Conservation (phyloP, 1,284 basidiomycete genomes). For the Wolfiporia cocos region DNA sequence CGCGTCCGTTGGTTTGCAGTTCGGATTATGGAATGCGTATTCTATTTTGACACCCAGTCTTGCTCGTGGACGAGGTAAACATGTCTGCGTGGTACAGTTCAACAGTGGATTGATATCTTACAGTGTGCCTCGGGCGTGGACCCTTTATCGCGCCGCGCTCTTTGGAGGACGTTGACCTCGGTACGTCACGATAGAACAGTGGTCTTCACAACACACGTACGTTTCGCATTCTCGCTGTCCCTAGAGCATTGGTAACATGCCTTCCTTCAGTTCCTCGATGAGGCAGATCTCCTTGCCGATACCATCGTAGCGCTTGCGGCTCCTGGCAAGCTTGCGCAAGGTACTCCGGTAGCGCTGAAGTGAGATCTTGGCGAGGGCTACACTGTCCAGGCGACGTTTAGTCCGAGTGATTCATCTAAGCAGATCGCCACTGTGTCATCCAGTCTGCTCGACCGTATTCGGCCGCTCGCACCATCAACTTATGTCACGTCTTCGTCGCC, state of each 20-base stretch:
- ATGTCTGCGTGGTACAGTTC: neutral
- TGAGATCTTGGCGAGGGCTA: slow-evolving; percentile 75
- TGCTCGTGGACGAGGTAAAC: slow-evolving; percentile 62
- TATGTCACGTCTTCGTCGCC: slow-evolving; percentile 35
- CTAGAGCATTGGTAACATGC: neutral
- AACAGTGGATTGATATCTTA: neutral
- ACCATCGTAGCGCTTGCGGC: slow-evolving; percentile 70
- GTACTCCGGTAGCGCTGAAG: slow-evolving; percentile 70
- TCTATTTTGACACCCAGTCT: slow-evolving; percentile 38
- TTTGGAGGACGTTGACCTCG: slow-evolving; percentile 69
- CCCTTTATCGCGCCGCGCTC: slow-evolving; percentile 67
- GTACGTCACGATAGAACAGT: slow-evolving; percentile 60
- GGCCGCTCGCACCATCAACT: slow-evolving; percentile 39
- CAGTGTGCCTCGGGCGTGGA: slow-evolving; percentile 77
- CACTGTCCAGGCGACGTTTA: slow-evolving; percentile 50
- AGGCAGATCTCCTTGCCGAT: slow-evolving; percentile 75
- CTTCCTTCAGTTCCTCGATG: slow-evolving; percentile 69
- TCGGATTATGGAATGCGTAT: too few relatives aligned
- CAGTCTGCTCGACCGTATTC: slow-evolving; percentile 39
- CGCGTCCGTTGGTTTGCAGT: slow-evolving; percentile 31
- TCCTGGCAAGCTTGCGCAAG: slow-evolving; percentile 69
- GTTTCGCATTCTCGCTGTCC: slow-evolving; percentile 10
- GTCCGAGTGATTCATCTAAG: slow-evolving; percentile 19
- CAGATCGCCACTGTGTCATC: slow-evolving; percentile 19
- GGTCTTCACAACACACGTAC: slow-evolving; percentile 64